Conservation (phyloP, 2,329 filamentous ascomycete genomes). For the Coccinonectria pachysandricola region DNA sequence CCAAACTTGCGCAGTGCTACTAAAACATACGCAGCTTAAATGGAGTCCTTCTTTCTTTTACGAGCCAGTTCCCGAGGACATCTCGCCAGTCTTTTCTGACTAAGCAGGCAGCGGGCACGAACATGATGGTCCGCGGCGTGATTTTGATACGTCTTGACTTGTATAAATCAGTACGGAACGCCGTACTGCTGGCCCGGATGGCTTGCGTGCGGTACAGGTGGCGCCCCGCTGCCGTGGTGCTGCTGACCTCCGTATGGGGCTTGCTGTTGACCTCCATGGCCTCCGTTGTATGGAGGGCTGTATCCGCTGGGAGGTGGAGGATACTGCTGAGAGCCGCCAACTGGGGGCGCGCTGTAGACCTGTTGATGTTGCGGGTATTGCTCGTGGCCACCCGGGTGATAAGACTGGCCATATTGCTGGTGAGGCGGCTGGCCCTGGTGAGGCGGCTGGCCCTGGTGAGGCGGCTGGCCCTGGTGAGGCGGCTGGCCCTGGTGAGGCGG, state of each 20-base stretch:
- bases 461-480: slow-evolving; percentile 9
- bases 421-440: slow-evolving; percentile 12
- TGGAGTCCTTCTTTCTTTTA: too few species aligned
- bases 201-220: slow-evolving; percentile 21
- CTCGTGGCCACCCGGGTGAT: slow-evolving; percentile 11
- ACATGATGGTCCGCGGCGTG: slow-evolving; percentile 1
- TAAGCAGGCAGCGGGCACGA: too few species aligned
- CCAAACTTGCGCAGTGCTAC: too few species aligned
- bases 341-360: slow-evolving; percentile 13
- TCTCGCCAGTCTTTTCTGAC: too few species aligned
- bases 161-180: slow-evolving; percentile 16
- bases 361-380: slow-evolving; percentile 15
- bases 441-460: slow-evolving; percentile 5
- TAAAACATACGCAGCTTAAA: too few species aligned
- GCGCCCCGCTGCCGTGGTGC: slow-evolving; percentile 17
- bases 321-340: slow-evolving; percentile 11
- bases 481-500: neutral
- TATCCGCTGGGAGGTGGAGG: slow-evolving; percentile 20
- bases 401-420: slow-evolving; percentile 13
- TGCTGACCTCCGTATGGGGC: slow-evolving; percentile 13
- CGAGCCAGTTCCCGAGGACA: too few species aligned
- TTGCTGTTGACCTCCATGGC: slow-evolving; percentile 17
- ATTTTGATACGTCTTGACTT: too few species aligned
- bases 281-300: slow-evolving; percentile 18
- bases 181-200: slow-evolving; percentile 21